phyloP scores from a whole-genome alignment of 495 filamentous ascomycete genomes.

The Penicillium maclennaniae region DNA sequence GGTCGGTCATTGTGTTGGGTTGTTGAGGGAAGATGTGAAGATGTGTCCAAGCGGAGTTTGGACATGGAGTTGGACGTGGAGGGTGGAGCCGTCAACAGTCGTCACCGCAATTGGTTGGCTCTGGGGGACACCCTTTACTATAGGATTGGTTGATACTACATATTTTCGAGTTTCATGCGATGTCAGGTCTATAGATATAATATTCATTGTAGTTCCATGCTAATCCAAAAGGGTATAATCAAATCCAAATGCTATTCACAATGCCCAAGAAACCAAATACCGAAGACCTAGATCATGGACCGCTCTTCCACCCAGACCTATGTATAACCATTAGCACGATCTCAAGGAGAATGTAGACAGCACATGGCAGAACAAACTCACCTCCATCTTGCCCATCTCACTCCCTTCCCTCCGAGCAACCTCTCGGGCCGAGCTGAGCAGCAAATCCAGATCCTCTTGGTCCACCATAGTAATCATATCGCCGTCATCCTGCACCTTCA shows the following conservation, averaged over 20 bases:
- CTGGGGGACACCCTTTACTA: not conserved
- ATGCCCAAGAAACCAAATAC: not conserved
- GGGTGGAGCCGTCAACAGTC: conserved; percentile 7
- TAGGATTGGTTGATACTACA: not conserved
- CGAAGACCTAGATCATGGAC: conserved; percentile 16
- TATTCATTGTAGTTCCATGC: conserved; percentile 10
- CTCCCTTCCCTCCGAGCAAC: conserved; percentile 66
- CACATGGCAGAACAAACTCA: conserved; percentile 44
- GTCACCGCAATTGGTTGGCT: conserved; percentile 2
- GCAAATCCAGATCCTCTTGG: conserved; percentile 91
- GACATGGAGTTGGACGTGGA: not conserved
- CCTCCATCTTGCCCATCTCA: conserved; percentile 95
- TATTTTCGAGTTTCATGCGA: not conserved
- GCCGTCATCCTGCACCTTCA: conserved; percentile 81
- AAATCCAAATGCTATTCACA: conserved; percentile 18
- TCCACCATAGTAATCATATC: conserved; percentile 97
- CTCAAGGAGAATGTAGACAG: not conserved
- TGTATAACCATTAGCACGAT: conserved; percentile 25
- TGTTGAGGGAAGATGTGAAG: not conserved
- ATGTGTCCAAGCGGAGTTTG: not conserved
- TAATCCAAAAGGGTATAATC: conserved; percentile 22
- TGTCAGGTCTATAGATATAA: not conserved
- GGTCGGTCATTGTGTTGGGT: conserved; percentile 55
- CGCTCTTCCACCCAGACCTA: conserved; percentile 67
- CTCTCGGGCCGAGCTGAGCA: conserved; percentile 62